These are phyloP conservation scores for Gossypium stocksii DNA, from an alignment of 345 rosid species.

Conservation along the genomic window DNA sequence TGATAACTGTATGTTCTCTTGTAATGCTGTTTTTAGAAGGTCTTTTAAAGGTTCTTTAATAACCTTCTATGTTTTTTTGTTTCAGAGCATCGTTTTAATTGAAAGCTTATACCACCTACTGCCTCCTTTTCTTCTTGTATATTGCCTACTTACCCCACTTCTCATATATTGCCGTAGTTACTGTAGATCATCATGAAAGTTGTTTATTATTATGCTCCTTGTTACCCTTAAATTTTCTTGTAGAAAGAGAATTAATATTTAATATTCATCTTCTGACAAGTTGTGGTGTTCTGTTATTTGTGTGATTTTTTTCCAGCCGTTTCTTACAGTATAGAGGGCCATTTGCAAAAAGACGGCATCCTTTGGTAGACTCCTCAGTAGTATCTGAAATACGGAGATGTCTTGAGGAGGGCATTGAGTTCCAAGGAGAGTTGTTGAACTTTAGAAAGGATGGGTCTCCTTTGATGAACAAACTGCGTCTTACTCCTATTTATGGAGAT, in stretches of 20 bases:
- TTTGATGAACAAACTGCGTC: conserved; percentile 64
- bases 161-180: neutral
- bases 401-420: conserved; percentile 76
- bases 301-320: conserved; percentile 45
- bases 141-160: neutral
- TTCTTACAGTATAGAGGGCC: conserved; percentile 92
- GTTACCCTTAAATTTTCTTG: neutral
- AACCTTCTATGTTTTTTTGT: neutral
- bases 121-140: neutral
- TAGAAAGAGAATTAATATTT: neutral
- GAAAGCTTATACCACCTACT: neutral
- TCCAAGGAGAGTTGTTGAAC: conserved; percentile 83
- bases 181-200: neutral
- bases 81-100: conserved; percentile 2
- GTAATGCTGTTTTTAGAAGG: neutral
- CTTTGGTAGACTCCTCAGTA: conserved; percentile 65
- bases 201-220: neutral
- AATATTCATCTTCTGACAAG: conserved; percentile 7
- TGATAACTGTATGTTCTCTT: neutral
- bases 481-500: conserved; percentile 83
- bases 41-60: neutral
- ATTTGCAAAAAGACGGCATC: conserved; percentile 89
- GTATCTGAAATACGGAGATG: conserved; percentile 79
- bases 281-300: conserved; percentile 20
- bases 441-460: conserved; percentile 86